Conservation (phyloP, 192 early-diverging fungal species). For the Bifiguratus adelaidae region DNA sequence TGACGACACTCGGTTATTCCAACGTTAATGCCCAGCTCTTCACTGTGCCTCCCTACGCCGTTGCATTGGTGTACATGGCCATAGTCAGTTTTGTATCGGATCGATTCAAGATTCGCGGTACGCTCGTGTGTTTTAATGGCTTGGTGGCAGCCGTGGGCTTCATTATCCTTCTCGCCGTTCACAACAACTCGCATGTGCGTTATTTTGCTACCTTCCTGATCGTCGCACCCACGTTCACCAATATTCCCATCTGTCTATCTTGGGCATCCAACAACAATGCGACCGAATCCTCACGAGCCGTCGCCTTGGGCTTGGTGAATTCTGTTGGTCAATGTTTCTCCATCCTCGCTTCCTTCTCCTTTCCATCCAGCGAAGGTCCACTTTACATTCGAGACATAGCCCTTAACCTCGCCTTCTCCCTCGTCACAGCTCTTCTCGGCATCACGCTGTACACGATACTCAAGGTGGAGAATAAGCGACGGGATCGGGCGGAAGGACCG, state of each 20-base stretch:
- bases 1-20: slow-evolving; percentile 29
- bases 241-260: slow-evolving; percentile 1
- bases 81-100: slow-evolving; percentile 30
- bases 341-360: slow-evolving; percentile 1
- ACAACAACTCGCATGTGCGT: background rate
- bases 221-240: background rate
- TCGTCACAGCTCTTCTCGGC: background rate
- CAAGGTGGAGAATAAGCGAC: slow-evolving; percentile 1
- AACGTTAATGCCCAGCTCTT: slow-evolving; percentile 31
- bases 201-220: background rate
- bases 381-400: background rate
- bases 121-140: slow-evolving; percentile 1
- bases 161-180: background rate
- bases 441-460: background rate
- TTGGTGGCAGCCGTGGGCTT: background rate
- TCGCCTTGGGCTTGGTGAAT: background rate
- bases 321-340: slow-evolving; percentile 2
- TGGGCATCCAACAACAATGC: slow-evolving; percentile 2
- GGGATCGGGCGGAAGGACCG: background rate
- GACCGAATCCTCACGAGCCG: background rate
- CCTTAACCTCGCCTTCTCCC: background rate
- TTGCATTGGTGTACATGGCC: slow-evolving; percentile 24
- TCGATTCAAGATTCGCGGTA: slow-evolving; percentile 28
- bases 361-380: background rate
- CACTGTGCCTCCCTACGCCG: slow-evolving; percentile 39